These are phyloP conservation scores for Carex parvula DNA, from an alignment of 176 grass and related monocot genomes.

Conservation along the genomic window DNA sequence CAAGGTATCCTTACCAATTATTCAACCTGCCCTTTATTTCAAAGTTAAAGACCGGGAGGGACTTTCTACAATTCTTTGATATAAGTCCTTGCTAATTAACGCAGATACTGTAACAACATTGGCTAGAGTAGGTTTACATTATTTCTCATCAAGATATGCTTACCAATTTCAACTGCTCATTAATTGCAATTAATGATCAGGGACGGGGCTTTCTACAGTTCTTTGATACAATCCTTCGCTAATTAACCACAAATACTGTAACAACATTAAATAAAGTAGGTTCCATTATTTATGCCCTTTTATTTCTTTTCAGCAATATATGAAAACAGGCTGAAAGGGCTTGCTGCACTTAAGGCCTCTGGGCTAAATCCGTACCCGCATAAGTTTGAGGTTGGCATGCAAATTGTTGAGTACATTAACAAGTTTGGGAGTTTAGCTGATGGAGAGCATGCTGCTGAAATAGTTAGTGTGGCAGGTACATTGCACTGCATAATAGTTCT, in stretches of 20 bases:
- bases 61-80: neutral
- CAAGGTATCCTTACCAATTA: neutral
- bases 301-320: constrained; percentile 65
- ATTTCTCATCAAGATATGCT: neutral
- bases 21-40: neutral
- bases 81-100: too few relatives aligned
- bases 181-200: neutral
- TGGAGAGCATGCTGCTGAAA: constrained; percentile 46
- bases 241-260: neutral
- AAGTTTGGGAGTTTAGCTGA: constrained; percentile 54
- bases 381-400: constrained; percentile 58
- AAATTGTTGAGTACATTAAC: constrained; percentile 52
- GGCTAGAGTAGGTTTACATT: neutral
- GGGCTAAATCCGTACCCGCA: constrained; percentile 35
- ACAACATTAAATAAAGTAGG: neutral
- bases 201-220: neutral
- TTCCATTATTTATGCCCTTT: neutral
- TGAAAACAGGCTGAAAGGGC: constrained; percentile 67
- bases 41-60: neutral
- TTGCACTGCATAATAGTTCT: neutral
- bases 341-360: constrained; percentile 26
- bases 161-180: neutral
- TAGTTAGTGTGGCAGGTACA: constrained; percentile 62
- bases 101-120: neutral
- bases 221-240: neutral